These are phyloP conservation scores for Gilbertella persicaria DNA, from an alignment of 371 early-diverging fungal genomes.

Conservation along the genomic window DNA sequence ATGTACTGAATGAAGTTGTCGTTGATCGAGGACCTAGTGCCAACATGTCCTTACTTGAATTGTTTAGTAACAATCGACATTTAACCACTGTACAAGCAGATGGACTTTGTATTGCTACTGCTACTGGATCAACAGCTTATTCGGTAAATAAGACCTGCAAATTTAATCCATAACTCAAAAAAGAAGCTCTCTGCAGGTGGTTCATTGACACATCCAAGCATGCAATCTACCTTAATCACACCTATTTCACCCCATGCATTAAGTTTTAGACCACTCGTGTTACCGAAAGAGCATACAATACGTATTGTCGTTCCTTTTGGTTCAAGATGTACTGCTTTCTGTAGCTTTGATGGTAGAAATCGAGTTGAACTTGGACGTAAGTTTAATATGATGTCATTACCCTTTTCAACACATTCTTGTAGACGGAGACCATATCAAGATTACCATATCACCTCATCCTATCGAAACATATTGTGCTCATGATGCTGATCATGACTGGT, in stretches of 20 bases:
- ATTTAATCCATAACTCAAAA: neutral
- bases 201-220: slow-evolving; percentile 92
- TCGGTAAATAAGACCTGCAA: slow-evolving; percentile 61
- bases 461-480: slow-evolving; percentile 66
- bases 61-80: slow-evolving; percentile 86
- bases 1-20: slow-evolving; percentile 78
- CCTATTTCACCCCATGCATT: slow-evolving; percentile 96
- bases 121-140: slow-evolving; percentile 96
- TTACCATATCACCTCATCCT: slow-evolving; percentile 83
- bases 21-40: slow-evolving; percentile 90
- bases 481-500: slow-evolving; percentile 81
- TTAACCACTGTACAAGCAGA: slow-evolving; percentile 89
- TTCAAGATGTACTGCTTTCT: slow-evolving; percentile 74
- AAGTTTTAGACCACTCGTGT: slow-evolving; percentile 90
- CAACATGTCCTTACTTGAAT: slow-evolving; percentile 84
- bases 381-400: slow-evolving; percentile 3
- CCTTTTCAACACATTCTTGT: neutral
- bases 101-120: slow-evolving; percentile 89
- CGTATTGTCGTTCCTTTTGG: slow-evolving; percentile 74
- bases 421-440: slow-evolving; percentile 88
- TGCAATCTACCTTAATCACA: slow-evolving; percentile 87
- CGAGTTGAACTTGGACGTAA: slow-evolving; percentile 79
- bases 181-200: slow-evolving; percentile 92
- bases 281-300: slow-evolving; percentile 86
- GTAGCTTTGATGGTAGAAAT: slow-evolving; percentile 88